Conservation (phyloP, 2,329 filamentous ascomycete species). For the Paracorniculantispora psalliotae region DNA sequence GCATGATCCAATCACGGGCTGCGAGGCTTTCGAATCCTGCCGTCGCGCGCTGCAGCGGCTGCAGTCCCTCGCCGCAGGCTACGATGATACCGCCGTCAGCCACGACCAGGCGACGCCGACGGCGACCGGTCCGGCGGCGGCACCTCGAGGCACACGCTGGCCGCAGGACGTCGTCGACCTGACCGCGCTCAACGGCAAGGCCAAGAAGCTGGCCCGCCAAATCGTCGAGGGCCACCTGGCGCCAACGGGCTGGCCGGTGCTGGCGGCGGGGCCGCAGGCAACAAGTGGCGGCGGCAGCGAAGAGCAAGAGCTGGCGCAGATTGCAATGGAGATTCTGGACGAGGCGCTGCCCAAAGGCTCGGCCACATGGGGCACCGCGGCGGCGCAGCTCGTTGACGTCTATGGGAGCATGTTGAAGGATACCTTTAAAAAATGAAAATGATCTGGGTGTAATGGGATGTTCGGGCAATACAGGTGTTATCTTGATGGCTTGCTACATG, state of each 20-base stretch:
- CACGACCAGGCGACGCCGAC: no score
- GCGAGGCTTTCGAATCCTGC: conserved; percentile 9
- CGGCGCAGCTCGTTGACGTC: conserved; percentile 24
- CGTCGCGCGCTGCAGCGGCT: conserved; percentile 13
- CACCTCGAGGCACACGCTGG: conserved; percentile 29
- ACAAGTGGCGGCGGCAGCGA: no score
- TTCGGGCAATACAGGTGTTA: neutral
- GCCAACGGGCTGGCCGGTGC: conserved; percentile 15
- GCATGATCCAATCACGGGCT: conserved; percentile 4
- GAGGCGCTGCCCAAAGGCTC: conserved; percentile 20
- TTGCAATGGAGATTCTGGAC: conserved; percentile 31
- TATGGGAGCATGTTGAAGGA: conserved; percentile 21
- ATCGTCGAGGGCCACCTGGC: conserved; percentile 25
- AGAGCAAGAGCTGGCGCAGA: conserved; percentile 25
- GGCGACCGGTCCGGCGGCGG: conserved; percentile 17
- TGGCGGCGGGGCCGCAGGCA: neutral
- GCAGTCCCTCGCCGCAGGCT: conserved; percentile 19
- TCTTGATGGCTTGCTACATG: neutral
- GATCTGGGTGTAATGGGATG: neutral
- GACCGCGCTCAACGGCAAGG: conserved; percentile 23
- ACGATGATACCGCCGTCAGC: no score
- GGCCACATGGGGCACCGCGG: conserved; percentile 29
- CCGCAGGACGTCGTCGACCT: conserved; percentile 28
- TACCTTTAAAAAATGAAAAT: conserved; percentile 3
- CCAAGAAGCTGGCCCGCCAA: conserved; percentile 21